A percentile compares a stretch with the other conserved stretches of the same genome.
These are phyloP conservation scores for Microdochium bolleyi DNA, from an alignment of 2,329 filamentous ascomycete genomes.

Conservation along the genomic window DNA sequence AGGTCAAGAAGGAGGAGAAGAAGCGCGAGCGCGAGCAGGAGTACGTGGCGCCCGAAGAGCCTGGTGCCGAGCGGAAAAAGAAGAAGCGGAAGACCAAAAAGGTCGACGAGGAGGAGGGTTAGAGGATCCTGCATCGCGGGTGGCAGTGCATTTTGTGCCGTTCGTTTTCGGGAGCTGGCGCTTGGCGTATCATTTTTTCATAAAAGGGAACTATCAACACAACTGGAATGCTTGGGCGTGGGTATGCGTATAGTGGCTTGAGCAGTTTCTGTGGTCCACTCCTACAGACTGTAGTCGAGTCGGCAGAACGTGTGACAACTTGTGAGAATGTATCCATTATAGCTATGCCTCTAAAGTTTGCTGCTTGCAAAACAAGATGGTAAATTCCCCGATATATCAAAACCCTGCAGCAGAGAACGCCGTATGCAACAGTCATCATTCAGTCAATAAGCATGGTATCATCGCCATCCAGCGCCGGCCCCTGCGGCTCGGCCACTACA, in stretches of 20 bases:
- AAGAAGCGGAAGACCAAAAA: slow-evolving; percentile 57
- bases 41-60: slow-evolving; percentile 81
- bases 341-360: neutral
- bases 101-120: slow-evolving; percentile 15
- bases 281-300: no score
- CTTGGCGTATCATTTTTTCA: neutral
- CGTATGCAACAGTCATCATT: neutral
- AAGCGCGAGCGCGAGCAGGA: slow-evolving; percentile 77
- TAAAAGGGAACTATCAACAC: neutral
- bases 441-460: slow-evolving; percentile 80
- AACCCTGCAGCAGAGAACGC: neutral
- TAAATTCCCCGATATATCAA: neutral
- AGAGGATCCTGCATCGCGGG: slow-evolving; percentile 1
- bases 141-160: neutral
- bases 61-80: slow-evolving; percentile 48
- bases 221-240: neutral
- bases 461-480: slow-evolving; percentile 59
- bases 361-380: neutral
- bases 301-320: no score
- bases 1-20: slow-evolving; percentile 81
- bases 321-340: no score
- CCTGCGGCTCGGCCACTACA: slow-evolving; percentile 54
- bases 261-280: no score
- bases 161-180: neutral
- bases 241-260: no score